A percentile compares a stretch with the other conserved stretches of the same genome.
Evolutionary conservation across 257 asterid species (phyloP).

Genomic region (Salvia rosmarinus): DNA sequence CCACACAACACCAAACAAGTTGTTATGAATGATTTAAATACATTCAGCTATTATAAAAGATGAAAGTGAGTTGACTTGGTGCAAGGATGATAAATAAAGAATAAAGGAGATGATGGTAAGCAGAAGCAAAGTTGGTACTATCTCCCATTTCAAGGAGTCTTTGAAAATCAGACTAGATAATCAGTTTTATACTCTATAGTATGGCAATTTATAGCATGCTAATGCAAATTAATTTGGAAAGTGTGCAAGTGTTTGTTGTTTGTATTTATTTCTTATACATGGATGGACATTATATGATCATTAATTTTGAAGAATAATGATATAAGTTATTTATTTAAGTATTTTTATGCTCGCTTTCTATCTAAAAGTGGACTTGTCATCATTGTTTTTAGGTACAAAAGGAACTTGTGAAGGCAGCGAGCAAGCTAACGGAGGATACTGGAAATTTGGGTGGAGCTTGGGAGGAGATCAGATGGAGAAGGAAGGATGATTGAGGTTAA

Average conservation of each 20-base stretch:
- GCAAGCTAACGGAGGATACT: neutral
- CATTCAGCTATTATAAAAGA: neutral
- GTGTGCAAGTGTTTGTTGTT: neutral
- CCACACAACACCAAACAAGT: slow-evolving; percentile 2
- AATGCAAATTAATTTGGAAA: slow-evolving; percentile 5
- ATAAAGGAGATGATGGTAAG: neutral
- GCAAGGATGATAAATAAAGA: neutral
- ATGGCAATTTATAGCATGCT: neutral
- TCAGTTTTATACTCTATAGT: neutral
- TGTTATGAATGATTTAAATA: neutral
- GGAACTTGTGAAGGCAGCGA: neutral
- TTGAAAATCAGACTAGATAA: neutral
- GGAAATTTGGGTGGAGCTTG: neutral
- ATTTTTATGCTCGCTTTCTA: neutral
- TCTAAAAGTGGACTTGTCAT: neutral
- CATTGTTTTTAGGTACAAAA: neutral
- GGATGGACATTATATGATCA: neutral
- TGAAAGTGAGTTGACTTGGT: neutral
- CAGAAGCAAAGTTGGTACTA: neutral
- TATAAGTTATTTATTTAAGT: neutral
- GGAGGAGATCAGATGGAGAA: neutral
- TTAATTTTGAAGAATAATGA: neutral
- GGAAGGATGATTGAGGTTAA: neutral
- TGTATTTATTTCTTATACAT: slow-evolving; percentile 1
- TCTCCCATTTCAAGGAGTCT: neutral